Conservation (phyloP, 1,284 basidiomycete genomes). For the Jaminaea rosea region DNA sequence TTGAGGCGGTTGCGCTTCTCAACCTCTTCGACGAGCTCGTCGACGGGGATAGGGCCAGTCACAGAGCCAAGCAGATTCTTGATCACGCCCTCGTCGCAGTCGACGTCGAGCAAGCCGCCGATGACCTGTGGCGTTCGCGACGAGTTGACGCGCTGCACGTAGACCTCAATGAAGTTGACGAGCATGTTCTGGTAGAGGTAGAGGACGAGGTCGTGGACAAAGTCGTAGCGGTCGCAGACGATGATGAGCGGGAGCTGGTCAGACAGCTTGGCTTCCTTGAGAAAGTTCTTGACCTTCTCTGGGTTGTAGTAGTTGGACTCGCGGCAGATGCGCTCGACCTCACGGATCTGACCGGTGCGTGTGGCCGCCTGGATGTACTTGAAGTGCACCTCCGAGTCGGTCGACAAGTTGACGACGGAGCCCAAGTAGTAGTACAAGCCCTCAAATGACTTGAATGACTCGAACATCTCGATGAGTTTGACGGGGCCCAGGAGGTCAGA, state of each 20-base stretch:
- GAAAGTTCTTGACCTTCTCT: conserved; percentile 99
- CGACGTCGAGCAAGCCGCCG: conserved; percentile 91
- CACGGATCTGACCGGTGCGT: conserved; percentile 93
- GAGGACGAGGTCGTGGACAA: conserved; percentile 96
- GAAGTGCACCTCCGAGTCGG: conserved; percentile 97
- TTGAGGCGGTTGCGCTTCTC: conserved; percentile 82
- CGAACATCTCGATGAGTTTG: conserved; percentile 97
- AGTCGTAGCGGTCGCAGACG: conserved; percentile 99
- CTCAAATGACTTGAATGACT: conserved; percentile 95
- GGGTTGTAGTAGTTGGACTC: conserved; percentile 97
- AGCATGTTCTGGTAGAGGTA: conserved; percentile 98
- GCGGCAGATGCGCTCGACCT: conserved; percentile 95
- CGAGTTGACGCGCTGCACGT: conserved; percentile 96
- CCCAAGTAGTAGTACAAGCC: conserved; percentile 97
- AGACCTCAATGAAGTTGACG: conserved; percentile 96
- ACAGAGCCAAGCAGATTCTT: conserved; percentile 88
- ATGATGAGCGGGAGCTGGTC: conserved; percentile 99
- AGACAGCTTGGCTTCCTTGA: conserved; percentile 83
- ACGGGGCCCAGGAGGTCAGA: conserved; percentile 94
- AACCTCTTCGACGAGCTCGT: conserved; percentile 68
- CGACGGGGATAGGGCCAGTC: conserved; percentile 89
- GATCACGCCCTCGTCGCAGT: conserved; percentile 89
- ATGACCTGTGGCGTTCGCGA: conserved; percentile 96
- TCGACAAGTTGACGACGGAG: conserved; percentile 90
- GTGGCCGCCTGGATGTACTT: conserved; percentile 99